A percentile compares a stretch with the other conserved stretches of the same genome.
These are phyloP conservation scores for Penicillium sp. DNA, from an alignment of 2,329 filamentous ascomycete genomes.

Conservation along the genomic window DNA sequence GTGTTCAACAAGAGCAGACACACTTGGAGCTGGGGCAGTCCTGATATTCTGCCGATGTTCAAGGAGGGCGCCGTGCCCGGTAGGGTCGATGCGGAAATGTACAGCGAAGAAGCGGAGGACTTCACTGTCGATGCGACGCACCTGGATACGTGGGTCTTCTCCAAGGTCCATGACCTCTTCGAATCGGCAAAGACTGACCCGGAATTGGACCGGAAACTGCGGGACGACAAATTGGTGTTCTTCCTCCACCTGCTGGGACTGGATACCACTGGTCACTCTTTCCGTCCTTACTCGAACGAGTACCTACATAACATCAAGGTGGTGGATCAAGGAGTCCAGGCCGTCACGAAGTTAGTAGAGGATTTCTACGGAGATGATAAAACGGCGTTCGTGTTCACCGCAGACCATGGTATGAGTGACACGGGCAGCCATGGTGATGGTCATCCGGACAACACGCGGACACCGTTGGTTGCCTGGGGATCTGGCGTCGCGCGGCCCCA, in stretches of 20 bases:
- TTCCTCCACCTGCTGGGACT: constrained; percentile 91
- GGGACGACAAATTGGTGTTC: constrained; percentile 85
- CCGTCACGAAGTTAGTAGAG: constrained; percentile 76
- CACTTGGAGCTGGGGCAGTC: constrained; percentile 99
- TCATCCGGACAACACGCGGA: constrained; percentile 94
- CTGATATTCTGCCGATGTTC: constrained; percentile 97
- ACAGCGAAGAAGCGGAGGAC: constrained; percentile 82
- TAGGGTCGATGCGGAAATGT: constrained; percentile 80
- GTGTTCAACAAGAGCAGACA: constrained; percentile 96
- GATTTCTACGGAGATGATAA: constrained; percentile 80
- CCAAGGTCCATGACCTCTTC: constrained; percentile 85
- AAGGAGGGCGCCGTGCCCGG: constrained; percentile 86
- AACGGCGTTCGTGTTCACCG: constrained; percentile 94
- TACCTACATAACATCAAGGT: constrained; percentile 93
- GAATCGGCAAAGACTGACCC: constrained; percentile 72
- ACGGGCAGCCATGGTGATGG: constrained; percentile 99
- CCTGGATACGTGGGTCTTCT: constrained; percentile 93
- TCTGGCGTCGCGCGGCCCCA: constrained; percentile 80
- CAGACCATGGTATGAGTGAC: constrained; percentile 98
- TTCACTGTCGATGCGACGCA: constrained; percentile 78
- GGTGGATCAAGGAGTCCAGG: constrained; percentile 84
- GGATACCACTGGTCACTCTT: constrained; percentile 83
- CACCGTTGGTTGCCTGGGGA: constrained; percentile 89
- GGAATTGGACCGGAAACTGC: constrained; percentile 68
- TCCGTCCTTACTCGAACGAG: constrained; percentile 89